phyloP scores from a whole-genome alignment of 257 asterid species.

The Nicotiana tomentosiformis region DNA sequence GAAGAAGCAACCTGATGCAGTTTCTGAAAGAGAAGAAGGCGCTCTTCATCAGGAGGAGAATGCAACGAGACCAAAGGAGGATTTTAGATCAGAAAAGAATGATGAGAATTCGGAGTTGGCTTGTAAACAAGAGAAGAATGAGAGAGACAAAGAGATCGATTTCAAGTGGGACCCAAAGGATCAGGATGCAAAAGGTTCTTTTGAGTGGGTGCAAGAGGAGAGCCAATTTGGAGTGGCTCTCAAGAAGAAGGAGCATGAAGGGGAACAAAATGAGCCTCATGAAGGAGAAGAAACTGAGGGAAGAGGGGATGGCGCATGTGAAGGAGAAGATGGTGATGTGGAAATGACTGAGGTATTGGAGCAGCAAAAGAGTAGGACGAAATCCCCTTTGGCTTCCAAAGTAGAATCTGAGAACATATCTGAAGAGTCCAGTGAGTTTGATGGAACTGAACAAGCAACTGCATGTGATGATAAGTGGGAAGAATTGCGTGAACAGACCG shows the following conservation, averaged over 20 bases:
- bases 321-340: constrained; percentile 16
- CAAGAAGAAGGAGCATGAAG: constrained; percentile 12
- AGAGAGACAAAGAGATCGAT: constrained; percentile 13
- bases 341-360: constrained; percentile 20
- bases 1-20: constrained; percentile 25
- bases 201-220: constrained; percentile 26
- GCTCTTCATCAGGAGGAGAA: constrained; percentile 9
- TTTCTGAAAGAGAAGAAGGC: constrained; percentile 19
- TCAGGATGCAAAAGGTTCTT: constrained; percentile 21
- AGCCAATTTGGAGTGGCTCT: constrained; percentile 14
- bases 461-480: constrained; percentile 26
- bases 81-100: constrained; percentile 11
- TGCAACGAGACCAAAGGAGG: constrained; percentile 19
- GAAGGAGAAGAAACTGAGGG: constrained; percentile 23
- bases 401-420: constrained; percentile 21
- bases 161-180: constrained; percentile 12
- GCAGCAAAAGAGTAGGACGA: constrained; percentile 13
- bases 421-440: constrained; percentile 19
- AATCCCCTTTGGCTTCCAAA: not conserved
- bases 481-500: constrained; percentile 23
- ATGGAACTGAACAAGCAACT: constrained; percentile 16
- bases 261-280: constrained; percentile 17
- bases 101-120: constrained; percentile 19
- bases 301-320: constrained; percentile 19
- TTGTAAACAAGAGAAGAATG: constrained; percentile 23